These are phyloP conservation scores for Pseudocercospora eumusae DNA, from an alignment of 2,329 filamentous ascomycete species.

Conservation along the genomic window DNA sequence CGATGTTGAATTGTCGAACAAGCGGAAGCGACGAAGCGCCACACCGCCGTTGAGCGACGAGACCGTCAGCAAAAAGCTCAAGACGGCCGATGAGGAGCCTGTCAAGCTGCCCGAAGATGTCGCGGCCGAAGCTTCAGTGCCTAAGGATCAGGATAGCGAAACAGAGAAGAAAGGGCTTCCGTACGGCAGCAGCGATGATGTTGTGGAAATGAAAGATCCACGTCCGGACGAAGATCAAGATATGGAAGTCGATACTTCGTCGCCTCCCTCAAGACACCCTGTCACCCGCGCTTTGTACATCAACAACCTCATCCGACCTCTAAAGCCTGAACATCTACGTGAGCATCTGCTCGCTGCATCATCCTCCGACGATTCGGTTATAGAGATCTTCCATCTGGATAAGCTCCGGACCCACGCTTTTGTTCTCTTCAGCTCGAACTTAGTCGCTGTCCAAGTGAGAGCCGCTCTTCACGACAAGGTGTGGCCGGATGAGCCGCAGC, in stretches of 20 bases:
- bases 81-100: slow-evolving; percentile 41
- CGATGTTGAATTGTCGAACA: slow-evolving; percentile 30
- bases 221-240: background rate
- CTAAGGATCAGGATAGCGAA: slow-evolving; percentile 24
- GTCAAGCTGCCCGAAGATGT: slow-evolving; percentile 31
- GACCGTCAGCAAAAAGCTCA: slow-evolving; percentile 49
- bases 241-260: slow-evolving; percentile 9
- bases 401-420: slow-evolving; percentile 86
- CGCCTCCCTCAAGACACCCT: slow-evolving; percentile 44
- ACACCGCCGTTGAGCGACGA: slow-evolving; percentile 32
- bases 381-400: slow-evolving; percentile 77
- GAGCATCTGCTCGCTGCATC: slow-evolving; percentile 68
- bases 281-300: slow-evolving; percentile 77
- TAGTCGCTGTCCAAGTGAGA: slow-evolving; percentile 75
- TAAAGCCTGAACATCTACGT: slow-evolving; percentile 68
- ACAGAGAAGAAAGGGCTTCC: slow-evolving; percentile 27
- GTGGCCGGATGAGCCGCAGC: slow-evolving; percentile 84
- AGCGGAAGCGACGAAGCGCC: slow-evolving; percentile 38
- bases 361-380: slow-evolving; percentile 44
- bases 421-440: slow-evolving; percentile 66
- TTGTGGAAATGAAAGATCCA: slow-evolving; percentile 31
- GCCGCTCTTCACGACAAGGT: slow-evolving; percentile 72
- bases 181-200: slow-evolving; percentile 37
- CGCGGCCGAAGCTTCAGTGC: slow-evolving; percentile 31
- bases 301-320: slow-evolving; percentile 82